A percentile compares a stretch with the other conserved stretches of the same genome.
Conservation (phyloP, 805 yeast species). For the Schwanniomyces yamadae region DNA sequence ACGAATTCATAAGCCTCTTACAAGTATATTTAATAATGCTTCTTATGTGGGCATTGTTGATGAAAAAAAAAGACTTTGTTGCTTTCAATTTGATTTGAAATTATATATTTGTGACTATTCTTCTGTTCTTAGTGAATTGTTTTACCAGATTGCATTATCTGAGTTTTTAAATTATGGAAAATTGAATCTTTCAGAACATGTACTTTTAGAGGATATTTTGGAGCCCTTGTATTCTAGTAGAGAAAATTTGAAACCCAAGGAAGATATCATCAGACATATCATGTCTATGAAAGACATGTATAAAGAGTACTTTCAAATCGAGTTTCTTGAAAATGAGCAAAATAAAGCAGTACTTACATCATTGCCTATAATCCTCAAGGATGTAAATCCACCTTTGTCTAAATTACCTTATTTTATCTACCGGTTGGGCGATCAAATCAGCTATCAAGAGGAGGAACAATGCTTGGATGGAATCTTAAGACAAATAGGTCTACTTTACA, state of each 20-base stretch:
- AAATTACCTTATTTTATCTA: constrained; percentile 70
- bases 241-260: constrained; percentile 14
- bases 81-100: constrained; percentile 82
- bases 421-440: constrained; percentile 55
- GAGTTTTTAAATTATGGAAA: constrained; percentile 83
- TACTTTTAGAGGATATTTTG: constrained; percentile 33
- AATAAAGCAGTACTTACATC: constrained; percentile 39
- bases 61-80: constrained; percentile 61
- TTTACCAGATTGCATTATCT: constrained; percentile 75
- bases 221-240: constrained; percentile 27
- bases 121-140: constrained; percentile 61
- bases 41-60: constrained; percentile 85
- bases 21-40: constrained; percentile 66
- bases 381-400: constrained; percentile 57
- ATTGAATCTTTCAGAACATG: constrained; percentile 21
- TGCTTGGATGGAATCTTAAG: constrained; percentile 66
- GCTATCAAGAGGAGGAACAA: constrained; percentile 65
- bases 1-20: constrained; percentile 50
- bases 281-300: constrained; percentile 71
- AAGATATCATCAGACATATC: constrained; percentile 16
- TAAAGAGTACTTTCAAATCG: constrained; percentile 70
- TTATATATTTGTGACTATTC: constrained; percentile 81
- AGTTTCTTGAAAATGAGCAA: constrained; percentile 31
- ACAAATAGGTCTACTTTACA: constrained; percentile 70
- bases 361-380: constrained; percentile 69